Evolutionary conservation across 345 rosid species (phyloP), one percentile per base, ranked within the genome.

Genomic region (Anacardium occidentale): DNA sequence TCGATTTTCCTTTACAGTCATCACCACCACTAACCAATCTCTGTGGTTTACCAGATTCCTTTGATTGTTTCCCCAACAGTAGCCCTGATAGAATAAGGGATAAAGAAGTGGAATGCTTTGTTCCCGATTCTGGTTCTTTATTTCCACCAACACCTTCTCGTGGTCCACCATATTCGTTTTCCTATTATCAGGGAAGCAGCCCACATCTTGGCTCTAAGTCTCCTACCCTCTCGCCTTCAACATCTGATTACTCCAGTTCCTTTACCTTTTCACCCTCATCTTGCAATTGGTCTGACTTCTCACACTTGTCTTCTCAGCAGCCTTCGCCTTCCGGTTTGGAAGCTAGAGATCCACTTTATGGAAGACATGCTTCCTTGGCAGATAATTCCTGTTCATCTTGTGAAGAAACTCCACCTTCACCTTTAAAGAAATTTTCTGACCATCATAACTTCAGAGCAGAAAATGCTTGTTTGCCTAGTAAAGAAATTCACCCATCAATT

Each of bases 221-320:
- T 25, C 90, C 94, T 40, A 76, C 86, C 2, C 80, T 84, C 15
- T 89, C 91, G 45, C 94, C 94, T 72, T 89, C 93, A 66, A 81
- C 86, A 54, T 87, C 91, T 25, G 94, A 85, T 70, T 84, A 85
- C 78, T 84, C 87, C 37, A 89, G 90, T 78, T 87, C 88, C 24
- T 85, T 87, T 72, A 72, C 83, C 70, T 87, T 89, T 69, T 89
- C 94, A 57, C 94, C 94, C 24, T 83, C 91, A 11, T 87, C 91
- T 44, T 84, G 91, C 58, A 89, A 85, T 71, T 87, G 90, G 91
- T 87, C 91, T 64, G 93, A 89, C 83, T 75, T 82, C 22, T 82
- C 88, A 26, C 82, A 76, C 78, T 75, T 81, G 58, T 85, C 89
- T 62, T 87, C 91, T 61, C 86, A 69, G 80, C 94, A 81, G 71